These are phyloP conservation scores for Zasmidium angulare DNA, from an alignment of 2,329 filamentous ascomycete genomes.

Conservation along the genomic window DNA sequence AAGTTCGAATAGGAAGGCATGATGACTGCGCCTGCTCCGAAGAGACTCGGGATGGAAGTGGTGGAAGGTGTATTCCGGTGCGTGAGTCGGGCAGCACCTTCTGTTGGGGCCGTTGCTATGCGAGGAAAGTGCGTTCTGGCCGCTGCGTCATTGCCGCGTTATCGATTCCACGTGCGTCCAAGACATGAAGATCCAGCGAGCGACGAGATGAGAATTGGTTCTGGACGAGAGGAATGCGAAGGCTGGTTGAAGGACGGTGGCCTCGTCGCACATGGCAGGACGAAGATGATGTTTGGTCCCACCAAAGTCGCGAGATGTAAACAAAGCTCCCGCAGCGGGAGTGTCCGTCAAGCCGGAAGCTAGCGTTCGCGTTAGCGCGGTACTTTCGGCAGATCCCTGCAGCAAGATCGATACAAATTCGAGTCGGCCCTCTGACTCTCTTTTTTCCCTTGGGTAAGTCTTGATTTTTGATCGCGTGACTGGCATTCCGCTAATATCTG, in stretches of 20 bases:
- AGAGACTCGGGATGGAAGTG: neutral
- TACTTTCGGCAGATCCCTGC: neutral
- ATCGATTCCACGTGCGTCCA: neutral
- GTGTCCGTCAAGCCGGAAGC: neutral
- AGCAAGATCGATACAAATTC: neutral
- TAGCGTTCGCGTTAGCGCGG: neutral
- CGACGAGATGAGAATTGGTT: neutral
- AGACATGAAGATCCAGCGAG: constrained; percentile 1
- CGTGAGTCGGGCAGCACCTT: neutral
- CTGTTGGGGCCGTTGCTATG: constrained; percentile 18
- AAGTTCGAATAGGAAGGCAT: constrained; percentile 27
- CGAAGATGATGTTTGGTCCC: neutral
- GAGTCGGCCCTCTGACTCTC: constrained; percentile 25
- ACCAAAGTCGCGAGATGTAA: constrained; percentile 1
- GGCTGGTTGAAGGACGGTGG: constrained; percentile 6
- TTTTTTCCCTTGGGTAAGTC: constrained; percentile 51
- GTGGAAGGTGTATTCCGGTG: constrained; percentile 4
- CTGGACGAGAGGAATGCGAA: neutral
- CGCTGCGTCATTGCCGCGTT: constrained; percentile 9
- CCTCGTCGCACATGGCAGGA: constrained; percentile 13
- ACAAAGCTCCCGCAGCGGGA: constrained; percentile 2
- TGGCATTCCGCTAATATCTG: constrained; percentile 9
- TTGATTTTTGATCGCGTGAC: constrained; percentile 22
- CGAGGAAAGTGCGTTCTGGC: constrained; percentile 1
- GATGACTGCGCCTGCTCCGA: neutral